phyloP scores from a whole-genome alignment of 805 yeast species.

The Ogataea haglerorum region DNA sequence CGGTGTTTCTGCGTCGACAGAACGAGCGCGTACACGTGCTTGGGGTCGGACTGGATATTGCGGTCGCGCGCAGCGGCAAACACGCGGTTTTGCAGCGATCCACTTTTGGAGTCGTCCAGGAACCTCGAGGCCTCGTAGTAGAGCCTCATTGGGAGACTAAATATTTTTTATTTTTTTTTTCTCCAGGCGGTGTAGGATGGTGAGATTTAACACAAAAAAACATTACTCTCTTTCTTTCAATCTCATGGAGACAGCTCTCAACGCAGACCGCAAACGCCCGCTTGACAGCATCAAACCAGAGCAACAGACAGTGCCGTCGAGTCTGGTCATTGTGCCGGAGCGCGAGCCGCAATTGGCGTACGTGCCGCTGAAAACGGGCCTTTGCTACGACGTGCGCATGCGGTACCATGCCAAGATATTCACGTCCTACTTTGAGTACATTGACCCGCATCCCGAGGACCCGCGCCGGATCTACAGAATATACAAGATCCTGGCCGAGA shows the following conservation, averaged over 20 bases:
- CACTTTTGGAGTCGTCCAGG: slow-evolving; percentile 41
- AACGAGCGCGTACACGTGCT: slow-evolving; percentile 82
- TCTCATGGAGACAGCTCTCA: background rate
- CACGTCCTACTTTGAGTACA: slow-evolving; percentile 87
- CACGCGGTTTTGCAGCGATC: slow-evolving; percentile 53
- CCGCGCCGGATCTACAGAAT: slow-evolving; percentile 94
- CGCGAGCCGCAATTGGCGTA: slow-evolving; percentile 67
- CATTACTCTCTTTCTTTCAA: background rate
- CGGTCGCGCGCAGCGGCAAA: slow-evolving; percentile 46
- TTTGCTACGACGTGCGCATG: slow-evolving; percentile 96
- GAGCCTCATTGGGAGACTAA: slow-evolving; percentile 30
- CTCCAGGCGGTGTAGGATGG: slow-evolving; percentile 14
- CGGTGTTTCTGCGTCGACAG: slow-evolving; percentile 72
- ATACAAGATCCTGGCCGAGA: slow-evolving; percentile 89
- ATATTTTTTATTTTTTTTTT: slow-evolving; percentile 7
- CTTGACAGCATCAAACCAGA: slow-evolving; percentile 9
- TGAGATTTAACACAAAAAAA: background rate
- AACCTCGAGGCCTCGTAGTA: slow-evolving; percentile 44
- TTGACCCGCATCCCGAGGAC: slow-evolving; percentile 99
- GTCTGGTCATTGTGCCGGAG: slow-evolving; percentile 47
- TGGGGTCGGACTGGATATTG: slow-evolving; percentile 63
- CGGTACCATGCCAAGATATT: slow-evolving; percentile 93
- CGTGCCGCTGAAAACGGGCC: slow-evolving; percentile 80
- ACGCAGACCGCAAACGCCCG: slow-evolving; percentile 9
- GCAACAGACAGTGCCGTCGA: slow-evolving; percentile 3